Evolutionary conservation across 1,284 basidiomycete genomes (phyloP).

Genomic region (Tetrapyrgos nigripes): DNA sequence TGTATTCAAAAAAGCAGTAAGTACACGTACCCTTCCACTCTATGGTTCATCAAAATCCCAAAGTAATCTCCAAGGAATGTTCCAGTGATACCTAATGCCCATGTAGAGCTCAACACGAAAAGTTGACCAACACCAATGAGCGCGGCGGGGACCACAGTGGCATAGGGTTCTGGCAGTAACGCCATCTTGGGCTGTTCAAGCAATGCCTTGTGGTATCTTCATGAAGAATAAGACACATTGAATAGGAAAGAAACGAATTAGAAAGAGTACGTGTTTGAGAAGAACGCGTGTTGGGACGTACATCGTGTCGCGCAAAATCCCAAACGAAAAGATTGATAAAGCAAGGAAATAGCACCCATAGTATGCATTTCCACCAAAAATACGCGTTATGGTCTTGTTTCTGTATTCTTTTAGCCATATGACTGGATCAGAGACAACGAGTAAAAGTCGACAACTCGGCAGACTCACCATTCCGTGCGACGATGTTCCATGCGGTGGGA

Average conservation of each 20-base stretch:
- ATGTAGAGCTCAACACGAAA: constrained; percentile 90
- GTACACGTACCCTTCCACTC: constrained; percentile 14
- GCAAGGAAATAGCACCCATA: constrained; percentile 91
- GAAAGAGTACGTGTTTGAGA: background rate
- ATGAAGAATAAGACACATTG: background rate
- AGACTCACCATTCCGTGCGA: constrained; percentile 87
- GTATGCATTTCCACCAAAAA: constrained; percentile 77
- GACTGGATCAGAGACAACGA: background rate
- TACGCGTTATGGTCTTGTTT: constrained; percentile 85
- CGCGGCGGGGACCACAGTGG: constrained; percentile 64
- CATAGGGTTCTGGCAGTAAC: constrained; percentile 63
- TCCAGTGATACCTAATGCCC: constrained; percentile 91
- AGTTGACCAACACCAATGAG: constrained; percentile 80
- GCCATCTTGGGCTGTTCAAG: constrained; percentile 70
- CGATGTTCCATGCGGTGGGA: constrained; percentile 94
- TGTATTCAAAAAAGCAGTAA: background rate
- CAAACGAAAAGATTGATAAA: constrained; percentile 88
- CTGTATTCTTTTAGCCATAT: constrained; percentile 74
- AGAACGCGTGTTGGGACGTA: constrained; percentile 46
- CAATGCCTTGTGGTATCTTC: constrained; percentile 77
- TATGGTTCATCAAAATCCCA: constrained; percentile 66
- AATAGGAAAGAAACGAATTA: background rate
- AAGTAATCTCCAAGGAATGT: constrained; percentile 98
- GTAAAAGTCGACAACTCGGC: background rate
- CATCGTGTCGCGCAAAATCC: constrained; percentile 87